Evolutionary conservation across 352 stramenopile genomes (phyloP), one percentile per base, ranked within the genome.

Genomic region (Phytophthora fragariaefolia): DNA sequence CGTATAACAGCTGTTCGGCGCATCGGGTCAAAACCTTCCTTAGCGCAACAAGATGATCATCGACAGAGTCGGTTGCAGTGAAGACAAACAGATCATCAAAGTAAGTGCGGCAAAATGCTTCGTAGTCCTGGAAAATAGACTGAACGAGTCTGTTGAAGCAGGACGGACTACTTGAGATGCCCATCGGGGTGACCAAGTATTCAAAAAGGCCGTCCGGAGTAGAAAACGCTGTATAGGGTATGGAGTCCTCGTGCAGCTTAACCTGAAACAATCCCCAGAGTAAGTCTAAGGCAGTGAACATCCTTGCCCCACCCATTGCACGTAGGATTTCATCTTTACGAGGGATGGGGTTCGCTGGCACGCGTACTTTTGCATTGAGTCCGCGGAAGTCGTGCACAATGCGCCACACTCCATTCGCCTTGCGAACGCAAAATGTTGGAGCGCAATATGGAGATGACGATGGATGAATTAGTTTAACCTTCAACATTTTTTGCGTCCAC

Each of bases 361-460:
- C 46, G 3, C 46, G 47, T 9, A 54, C 30, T 40, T 40, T 54
- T 42, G 47, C 26, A 13, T 54, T 54, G 15, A 43, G 27, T 5
- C 47, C 47, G 1, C 47, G 26, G 27, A 42, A 54, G 17, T 54
- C 23, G 28, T 54, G 26, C 2, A 54, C 47, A 4, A 54, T 43
- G 13, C 47, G 24, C 47, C 47, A 54, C 7, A 43, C 47, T 1
- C 47, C 47, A 2, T 15, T 40, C 3, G 6, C 7, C 18, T 54
- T 54, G 9, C n/a, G 6, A 1, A 54, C 47, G 15, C 47, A 43
- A 22, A 54, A 54, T 23, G 26, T 54, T 27, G 47, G 47, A 17
- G 27, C 27, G 15, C 49, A 45, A 4, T 56, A 56, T 9, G 49
- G 49, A 32, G 49, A 56, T 12, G 49, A 38, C 6, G 30, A 56